These are phyloP conservation scores for Pseudoperonospora humuli DNA, from an alignment of 352 stramenopile genomes.

Conservation along the genomic window DNA sequence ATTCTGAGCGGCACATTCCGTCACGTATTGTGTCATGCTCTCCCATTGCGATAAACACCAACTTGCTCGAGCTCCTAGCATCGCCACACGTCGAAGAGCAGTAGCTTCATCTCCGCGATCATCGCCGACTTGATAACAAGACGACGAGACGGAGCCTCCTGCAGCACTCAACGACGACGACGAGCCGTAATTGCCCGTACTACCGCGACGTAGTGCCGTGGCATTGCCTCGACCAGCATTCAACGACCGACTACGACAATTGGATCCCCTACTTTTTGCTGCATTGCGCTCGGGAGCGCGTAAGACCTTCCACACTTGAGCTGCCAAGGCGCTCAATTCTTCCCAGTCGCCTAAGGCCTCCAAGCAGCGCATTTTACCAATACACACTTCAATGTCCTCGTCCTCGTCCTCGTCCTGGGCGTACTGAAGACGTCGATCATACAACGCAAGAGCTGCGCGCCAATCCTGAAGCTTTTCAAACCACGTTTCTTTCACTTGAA, in stretches of 20 bases:
- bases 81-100: conserved; percentile 56
- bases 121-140: conserved; percentile 25
- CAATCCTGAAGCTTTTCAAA: conserved; percentile 97
- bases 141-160: conserved; percentile 6
- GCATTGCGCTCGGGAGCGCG: conserved; percentile 15
- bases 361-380: conserved; percentile 97
- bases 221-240: conserved; percentile 5
- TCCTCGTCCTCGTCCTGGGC: conserved; percentile 17
- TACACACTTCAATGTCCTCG: conserved; percentile 86
- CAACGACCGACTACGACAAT: conserved; percentile 7
- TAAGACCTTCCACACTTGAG: conserved; percentile 45
- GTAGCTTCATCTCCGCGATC: conserved; percentile 34
- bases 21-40: conserved; percentile 74
- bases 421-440: conserved; percentile 60
- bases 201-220: conserved; percentile 22
- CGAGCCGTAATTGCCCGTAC: conserved; percentile 27
- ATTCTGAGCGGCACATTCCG: conserved; percentile 31
- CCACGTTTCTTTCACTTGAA: conserved; percentile 92
- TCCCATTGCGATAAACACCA: conserved; percentile 83
- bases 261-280: conserved; percentile 1
- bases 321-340: conserved; percentile 84
- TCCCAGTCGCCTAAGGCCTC: conserved; percentile 95
- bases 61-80: conserved; percentile 75
- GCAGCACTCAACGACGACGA: conserved; percentile 19
- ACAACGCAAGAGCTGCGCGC: conserved; percentile 91